Conservation (phyloP, 148 eudicot genomes). For the Chenopodium album region DNA sequence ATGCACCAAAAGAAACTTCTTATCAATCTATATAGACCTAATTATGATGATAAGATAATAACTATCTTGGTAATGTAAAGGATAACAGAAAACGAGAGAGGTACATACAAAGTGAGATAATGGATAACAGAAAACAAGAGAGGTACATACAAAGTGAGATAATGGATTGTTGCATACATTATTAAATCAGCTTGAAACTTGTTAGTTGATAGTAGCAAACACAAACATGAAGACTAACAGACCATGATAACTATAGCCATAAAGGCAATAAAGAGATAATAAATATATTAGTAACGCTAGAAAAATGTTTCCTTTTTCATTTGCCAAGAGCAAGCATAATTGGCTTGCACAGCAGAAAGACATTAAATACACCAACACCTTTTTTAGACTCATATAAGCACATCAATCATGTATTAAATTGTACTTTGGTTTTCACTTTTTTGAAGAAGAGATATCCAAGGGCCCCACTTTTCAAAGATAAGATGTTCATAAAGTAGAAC, state of each 20-base stretch:
- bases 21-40: slow-evolving; percentile 3
- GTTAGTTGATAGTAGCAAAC: not conserved
- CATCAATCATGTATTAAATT: not conserved
- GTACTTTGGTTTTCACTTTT: not conserved
- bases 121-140: not conserved
- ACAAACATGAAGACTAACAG: not conserved
- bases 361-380: not conserved
- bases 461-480: no score
- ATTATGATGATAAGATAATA: not conserved
- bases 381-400: not conserved
- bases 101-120: not conserved
- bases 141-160: not conserved
- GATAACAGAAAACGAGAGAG: not conserved
- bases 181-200: not conserved
- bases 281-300: no score
- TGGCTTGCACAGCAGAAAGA: not conserved
- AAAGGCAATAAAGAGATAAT: not conserved
- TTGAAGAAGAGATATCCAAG: not conserved
- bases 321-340: no score
- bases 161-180: slow-evolving; percentile 4
- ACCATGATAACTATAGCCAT: no score
- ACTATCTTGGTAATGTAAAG: no score
- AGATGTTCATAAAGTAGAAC: no score
- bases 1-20: slow-evolving; percentile 18
- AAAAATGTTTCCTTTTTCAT: no score